Conservation (phyloP, 805 yeast genomes). For the Starmerella kuoi region DNA sequence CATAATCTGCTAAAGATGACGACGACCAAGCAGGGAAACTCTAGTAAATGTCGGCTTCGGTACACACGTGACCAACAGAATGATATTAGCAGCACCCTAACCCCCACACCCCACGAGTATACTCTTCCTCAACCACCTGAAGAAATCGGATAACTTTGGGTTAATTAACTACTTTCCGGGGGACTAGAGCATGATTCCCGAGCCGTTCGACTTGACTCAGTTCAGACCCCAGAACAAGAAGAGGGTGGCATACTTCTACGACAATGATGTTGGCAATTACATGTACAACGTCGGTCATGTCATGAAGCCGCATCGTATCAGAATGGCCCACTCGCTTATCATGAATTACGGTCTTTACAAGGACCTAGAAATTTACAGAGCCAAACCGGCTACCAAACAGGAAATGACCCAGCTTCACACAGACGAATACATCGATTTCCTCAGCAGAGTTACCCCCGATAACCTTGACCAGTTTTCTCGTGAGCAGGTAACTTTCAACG, state of each 20-base stretch:
- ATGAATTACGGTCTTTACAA: conserved; percentile 95
- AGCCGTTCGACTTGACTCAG: conserved; percentile 51
- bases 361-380: conserved; percentile 93
- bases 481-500: conserved; percentile 84
- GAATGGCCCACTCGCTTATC: conserved; percentile 94
- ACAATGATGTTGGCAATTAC: conserved; percentile 91
- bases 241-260: conserved; percentile 68
- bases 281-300: conserved; percentile 98
- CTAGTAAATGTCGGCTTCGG: too few relatives aligned
- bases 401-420: conserved; percentile 98
- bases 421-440: conserved; percentile 89
- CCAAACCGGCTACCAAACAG: conserved; percentile 94
- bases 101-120: too few relatives aligned
- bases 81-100: too few relatives aligned
- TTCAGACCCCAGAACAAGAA: conserved; percentile 45
- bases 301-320: conserved; percentile 96
- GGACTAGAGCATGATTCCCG: conserved; percentile 24
- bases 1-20: too few relatives aligned
- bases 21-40: too few relatives aligned
- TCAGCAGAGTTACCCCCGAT: conserved; percentile 84
- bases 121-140: too few relatives aligned
- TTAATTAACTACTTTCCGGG: too few relatives aligned
- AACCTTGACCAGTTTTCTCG: conserved; percentile 75
- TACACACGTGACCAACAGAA: too few relatives aligned
- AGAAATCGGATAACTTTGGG: too few relatives aligned